Conservation (phyloP, 2,329 filamentous ascomycete species). For the Fusarium brevicatenulatum region DNA sequence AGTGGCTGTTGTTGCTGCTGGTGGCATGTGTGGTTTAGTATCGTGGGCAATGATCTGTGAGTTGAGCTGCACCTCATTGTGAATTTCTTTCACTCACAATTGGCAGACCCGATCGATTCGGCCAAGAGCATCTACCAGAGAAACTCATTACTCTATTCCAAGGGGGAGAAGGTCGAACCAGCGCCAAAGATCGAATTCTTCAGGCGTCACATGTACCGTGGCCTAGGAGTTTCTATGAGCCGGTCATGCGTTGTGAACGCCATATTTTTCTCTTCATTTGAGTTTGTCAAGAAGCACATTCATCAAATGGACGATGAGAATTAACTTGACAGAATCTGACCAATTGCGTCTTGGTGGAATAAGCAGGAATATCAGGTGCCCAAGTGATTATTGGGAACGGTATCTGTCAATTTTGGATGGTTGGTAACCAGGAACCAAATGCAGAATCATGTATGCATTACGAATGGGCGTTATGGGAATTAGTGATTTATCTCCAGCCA, state of each 20-base stretch:
- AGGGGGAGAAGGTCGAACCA: constrained; percentile 70
- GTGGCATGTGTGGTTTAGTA: constrained; percentile 83
- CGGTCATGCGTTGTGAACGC: constrained; percentile 86
- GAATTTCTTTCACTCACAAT: constrained; percentile 7
- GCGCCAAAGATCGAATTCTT: constrained; percentile 82
- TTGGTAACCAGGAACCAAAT: constrained; percentile 18
- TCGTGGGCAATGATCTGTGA: constrained; percentile 82
- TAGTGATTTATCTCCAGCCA: constrained; percentile 11
- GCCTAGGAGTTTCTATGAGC: constrained; percentile 83
- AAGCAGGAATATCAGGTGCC: not conserved
- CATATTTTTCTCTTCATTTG: constrained; percentile 90
- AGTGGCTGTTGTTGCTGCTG: constrained; percentile 80
- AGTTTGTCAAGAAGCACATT: constrained; percentile 80
- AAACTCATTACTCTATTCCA: constrained; percentile 77
- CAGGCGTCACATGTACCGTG: constrained; percentile 81
- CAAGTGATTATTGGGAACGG: constrained; percentile 3
- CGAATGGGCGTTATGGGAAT: constrained; percentile 40
- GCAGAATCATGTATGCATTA: constrained; percentile 39
- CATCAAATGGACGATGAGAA: constrained; percentile 61
- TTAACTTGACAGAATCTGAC: constrained; percentile 6
- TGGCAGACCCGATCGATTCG: constrained; percentile 76
- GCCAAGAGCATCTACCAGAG: constrained; percentile 88
- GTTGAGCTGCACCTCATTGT: constrained; percentile 58
- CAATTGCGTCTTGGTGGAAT: not conserved
- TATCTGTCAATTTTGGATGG: constrained; percentile 21